Evolutionary conservation across 73 alveolate species (phyloP), one percentile per base, ranked within the genome.

Genomic region (Symbiodinium natans): DNA sequence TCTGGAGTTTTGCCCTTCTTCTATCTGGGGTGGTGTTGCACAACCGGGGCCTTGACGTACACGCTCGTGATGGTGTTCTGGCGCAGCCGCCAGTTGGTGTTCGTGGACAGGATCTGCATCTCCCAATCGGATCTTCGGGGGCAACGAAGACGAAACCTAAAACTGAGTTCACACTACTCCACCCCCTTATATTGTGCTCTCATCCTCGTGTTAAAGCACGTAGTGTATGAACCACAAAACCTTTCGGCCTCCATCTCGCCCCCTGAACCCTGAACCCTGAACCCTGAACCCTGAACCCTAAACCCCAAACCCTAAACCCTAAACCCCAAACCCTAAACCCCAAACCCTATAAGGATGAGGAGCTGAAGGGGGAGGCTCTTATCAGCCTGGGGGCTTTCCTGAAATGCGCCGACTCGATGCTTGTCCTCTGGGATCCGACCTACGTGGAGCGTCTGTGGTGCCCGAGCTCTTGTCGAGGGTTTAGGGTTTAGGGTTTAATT

Each of bases 91-190:
- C 80, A 29, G 40, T 36, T n/a, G 19, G 80, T 63, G 17, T 63
- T 63, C 80, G 38, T 63, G 21, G 80, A 63, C 80, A 31, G 80
- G 80, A 63, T 63, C 80, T 63, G 80, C 80, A 63, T 63, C 33
- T 13, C 38, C 34, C 77, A 63, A 27, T 25, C 77, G 13, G 68
- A 52, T 52, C n/a, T n/a, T n/a, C n/a, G n/a, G n/a, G n/a, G n/a
- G n/a, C n/a, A n/a, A n/a, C n/a, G n/a, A n/a, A n/a, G n/a, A n/a
- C n/a, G n/a, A n/a, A n/a, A n/a, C n/a, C n/a, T n/a, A n/a, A n/a
- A n/a, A n/a, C n/a, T n/a, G n/a, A n/a, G n/a, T n/a, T n/a, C n/a
- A n/a, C n/a, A n/a, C n/a, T n/a, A n/a, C n/a, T n/a, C n/a, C n/a
- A n/a, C n/a, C n/a, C n/a, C n/a, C n/a, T n/a, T n/a, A n/a, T n/a